Conservation (phyloP, 23 red algal species). For the Gracilaria gracilis region DNA sequence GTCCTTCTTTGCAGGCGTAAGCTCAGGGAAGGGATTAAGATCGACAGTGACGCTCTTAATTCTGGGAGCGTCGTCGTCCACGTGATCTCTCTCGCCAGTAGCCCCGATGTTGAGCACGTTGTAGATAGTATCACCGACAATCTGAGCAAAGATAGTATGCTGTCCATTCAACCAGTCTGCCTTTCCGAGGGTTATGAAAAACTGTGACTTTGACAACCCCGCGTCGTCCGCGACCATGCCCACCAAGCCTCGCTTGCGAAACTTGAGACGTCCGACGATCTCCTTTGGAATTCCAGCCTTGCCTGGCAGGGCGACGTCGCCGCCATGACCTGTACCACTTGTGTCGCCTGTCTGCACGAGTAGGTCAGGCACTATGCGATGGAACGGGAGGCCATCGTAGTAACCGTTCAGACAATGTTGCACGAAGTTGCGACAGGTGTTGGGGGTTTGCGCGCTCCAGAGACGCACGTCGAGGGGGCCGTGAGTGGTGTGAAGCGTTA, state of each 20-base stretch:
- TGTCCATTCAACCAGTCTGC: constrained; percentile 79
- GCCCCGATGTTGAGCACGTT: constrained; percentile 47
- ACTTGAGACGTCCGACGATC: constrained; percentile 52
- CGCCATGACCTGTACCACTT: constrained; percentile 36
- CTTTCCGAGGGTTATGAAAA: constrained; percentile 83
- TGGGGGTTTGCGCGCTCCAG: constrained; percentile 29
- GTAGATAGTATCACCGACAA: constrained; percentile 68
- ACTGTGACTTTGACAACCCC: constrained; percentile 59
- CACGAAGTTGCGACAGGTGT: constrained; percentile 51
- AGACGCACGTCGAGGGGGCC: constrained; percentile 56
- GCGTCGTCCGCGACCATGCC: constrained; percentile 63
- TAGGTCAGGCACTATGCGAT: constrained; percentile 59
- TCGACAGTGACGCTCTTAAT: constrained; percentile 21
- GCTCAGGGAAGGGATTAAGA: constrained; percentile 38
- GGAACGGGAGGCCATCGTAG: constrained; percentile 58
- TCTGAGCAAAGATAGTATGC: constrained; percentile 79
- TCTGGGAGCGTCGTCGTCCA: constrained; percentile 39
- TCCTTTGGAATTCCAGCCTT: constrained; percentile 20
- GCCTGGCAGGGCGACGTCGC: constrained; percentile 19
- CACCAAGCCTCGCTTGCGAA: constrained; percentile 55
- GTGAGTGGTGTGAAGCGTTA: constrained; percentile 56
- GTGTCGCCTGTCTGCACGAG: constrained; percentile 68
- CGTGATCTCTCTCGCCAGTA: constrained; percentile 53
- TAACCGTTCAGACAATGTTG: constrained; percentile 45
- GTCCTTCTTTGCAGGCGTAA: neutral